Evolutionary conservation across 2,329 filamentous ascomycete genomes (phyloP).

Genomic region (Monosporascus sp.): DNA sequence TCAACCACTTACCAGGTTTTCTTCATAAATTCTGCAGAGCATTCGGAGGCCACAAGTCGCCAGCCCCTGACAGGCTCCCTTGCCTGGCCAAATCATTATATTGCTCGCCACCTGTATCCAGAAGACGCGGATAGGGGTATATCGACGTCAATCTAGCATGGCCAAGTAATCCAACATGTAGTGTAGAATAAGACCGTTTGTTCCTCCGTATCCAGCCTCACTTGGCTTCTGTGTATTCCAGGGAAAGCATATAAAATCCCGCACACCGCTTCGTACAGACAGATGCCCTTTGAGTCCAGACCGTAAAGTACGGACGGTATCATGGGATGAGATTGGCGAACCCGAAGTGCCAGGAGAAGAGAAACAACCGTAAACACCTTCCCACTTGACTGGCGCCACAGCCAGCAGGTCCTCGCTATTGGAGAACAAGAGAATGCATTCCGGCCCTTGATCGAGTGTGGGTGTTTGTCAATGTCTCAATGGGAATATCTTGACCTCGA

Average conservation of each 20-base stretch:
- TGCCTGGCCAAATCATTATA: background rate
- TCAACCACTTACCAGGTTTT: too few relatives aligned
- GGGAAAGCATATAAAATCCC: background rate
- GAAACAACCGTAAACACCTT: background rate
- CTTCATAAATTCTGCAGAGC: too few relatives aligned
- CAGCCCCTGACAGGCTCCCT: too few relatives aligned
- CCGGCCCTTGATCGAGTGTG: background rate
- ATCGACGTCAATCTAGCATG: background rate
- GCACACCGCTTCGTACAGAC: background rate
- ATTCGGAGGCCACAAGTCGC: too few relatives aligned
- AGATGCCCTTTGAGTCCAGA: background rate
- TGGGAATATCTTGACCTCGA: background rate
- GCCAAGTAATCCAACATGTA: background rate
- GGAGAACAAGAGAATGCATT: background rate
- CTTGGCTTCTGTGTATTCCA: background rate
- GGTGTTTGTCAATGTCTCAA: background rate
- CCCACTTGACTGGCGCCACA: background rate
- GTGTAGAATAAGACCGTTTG: background rate
- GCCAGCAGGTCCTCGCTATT: background rate
- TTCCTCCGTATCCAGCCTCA: background rate
- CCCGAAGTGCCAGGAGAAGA: too few relatives aligned
- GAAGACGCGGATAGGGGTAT: background rate
- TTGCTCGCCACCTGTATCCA: background rate
- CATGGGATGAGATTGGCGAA: background rate
- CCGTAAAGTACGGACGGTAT: background rate